A percentile compares a stretch with the other conserved stretches of the same genome.
Conservation (phyloP, 163 green algal genomes). For the Prototheca stagnorum region DNA sequence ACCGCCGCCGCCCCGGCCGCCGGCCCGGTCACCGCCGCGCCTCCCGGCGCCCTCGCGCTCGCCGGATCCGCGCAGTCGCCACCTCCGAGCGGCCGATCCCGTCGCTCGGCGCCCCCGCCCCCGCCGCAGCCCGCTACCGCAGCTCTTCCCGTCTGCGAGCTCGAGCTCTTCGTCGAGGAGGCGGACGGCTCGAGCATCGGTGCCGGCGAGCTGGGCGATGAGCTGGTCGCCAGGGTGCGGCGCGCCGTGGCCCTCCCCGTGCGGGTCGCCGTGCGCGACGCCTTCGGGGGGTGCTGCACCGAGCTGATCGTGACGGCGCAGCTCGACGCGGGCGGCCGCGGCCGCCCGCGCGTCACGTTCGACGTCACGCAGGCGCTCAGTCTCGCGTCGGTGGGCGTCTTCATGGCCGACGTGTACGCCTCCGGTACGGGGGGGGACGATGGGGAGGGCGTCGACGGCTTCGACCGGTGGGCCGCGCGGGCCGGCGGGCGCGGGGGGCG, state of each 20-base stretch:
- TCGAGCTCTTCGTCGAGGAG: slow-evolving; percentile 54
- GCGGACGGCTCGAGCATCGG: slow-evolving; percentile 16
- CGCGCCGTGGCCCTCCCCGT: slow-evolving; percentile 31
- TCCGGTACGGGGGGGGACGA: no score
- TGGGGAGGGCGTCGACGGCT: no score
- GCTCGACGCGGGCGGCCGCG: slow-evolving; percentile 44
- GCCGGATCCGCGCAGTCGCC: no score
- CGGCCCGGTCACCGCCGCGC: no score
- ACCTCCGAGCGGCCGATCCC: no score
- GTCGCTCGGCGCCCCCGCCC: no score
- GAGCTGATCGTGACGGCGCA: slow-evolving; percentile 39
- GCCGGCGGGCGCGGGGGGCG: no score
- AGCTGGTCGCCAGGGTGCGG: slow-evolving; percentile 23
- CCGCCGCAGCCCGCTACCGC: no score
- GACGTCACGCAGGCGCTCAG: slow-evolving; percentile 36
- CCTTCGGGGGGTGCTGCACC: slow-evolving; percentile 19
- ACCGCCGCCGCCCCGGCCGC: no score
- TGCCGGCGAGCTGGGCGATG: slow-evolving; percentile 23
- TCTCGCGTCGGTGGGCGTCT: slow-evolving; percentile 21
- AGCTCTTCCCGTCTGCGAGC: slow-evolving; percentile 9
- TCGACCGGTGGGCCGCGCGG: no score
- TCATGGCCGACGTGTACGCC: slow-evolving; percentile 31
- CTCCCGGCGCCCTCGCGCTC: no score
- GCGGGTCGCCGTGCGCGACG: slow-evolving; percentile 26
- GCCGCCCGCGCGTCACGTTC: slow-evolving; percentile 42